Evolutionary conservation across 2,329 filamentous ascomycete genomes (phyloP).

Genomic region (Venturia effusa): DNA sequence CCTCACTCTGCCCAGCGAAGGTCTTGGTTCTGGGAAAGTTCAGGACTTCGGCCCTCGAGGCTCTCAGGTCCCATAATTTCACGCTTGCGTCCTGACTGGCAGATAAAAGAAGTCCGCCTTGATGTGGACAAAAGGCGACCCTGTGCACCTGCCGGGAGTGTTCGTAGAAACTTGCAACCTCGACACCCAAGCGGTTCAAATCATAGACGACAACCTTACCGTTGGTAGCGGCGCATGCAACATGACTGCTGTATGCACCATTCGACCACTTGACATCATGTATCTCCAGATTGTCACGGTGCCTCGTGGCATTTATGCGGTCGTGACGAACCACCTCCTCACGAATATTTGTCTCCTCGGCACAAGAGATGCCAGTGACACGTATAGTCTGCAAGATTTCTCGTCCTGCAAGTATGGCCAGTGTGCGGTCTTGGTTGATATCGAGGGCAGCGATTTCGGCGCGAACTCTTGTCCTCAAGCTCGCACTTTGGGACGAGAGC

Average conservation of each 20-base stretch:
- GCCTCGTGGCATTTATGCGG: constrained; percentile 38
- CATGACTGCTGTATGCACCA: constrained; percentile 46
- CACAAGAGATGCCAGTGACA: constrained; percentile 44
- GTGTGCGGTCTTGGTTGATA: constrained; percentile 51
- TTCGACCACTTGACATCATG: constrained; percentile 60
- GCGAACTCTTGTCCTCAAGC: constrained; percentile 45
- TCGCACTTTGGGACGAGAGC: constrained; percentile 39
- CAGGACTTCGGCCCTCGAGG: constrained; percentile 39
- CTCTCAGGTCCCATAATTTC: constrained; percentile 53
- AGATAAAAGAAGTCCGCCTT: constrained; percentile 49
- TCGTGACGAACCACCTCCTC: constrained; percentile 48
- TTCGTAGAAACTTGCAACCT: constrained; percentile 52
- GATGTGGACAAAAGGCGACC: constrained; percentile 53
- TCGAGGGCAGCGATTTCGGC: constrained; percentile 53
- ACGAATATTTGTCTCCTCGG: constrained; percentile 54
- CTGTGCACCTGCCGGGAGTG: constrained; percentile 56
- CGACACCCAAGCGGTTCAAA: constrained; percentile 48
- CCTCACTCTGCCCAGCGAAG: constrained; percentile 47
- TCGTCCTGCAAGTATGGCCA: constrained; percentile 53
- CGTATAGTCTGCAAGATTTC: constrained; percentile 56
- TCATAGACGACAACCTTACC: constrained; percentile 57
- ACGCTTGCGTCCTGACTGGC: constrained; percentile 55
- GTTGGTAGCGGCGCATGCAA: constrained; percentile 54
- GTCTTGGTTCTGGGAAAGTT: constrained; percentile 44
- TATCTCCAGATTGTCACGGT: constrained; percentile 49